Evolutionary conservation across 257 asterid genomes (phyloP), one percentile per base, ranked within the genome.

Genomic region (Nicotiana knightiana): DNA sequence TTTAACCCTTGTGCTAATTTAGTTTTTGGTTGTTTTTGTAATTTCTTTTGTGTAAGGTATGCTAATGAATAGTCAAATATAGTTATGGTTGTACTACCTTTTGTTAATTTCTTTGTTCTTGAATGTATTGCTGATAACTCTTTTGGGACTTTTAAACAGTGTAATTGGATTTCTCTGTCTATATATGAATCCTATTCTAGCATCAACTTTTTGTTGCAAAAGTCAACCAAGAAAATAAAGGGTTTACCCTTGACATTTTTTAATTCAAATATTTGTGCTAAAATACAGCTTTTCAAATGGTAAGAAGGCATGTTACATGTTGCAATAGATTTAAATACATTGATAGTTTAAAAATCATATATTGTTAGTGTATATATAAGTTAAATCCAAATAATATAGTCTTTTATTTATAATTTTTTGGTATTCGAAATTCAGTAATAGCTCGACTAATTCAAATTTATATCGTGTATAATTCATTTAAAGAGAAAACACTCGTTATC

Each of bases 41-140:
- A 1, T 13, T 12, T 21, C 24, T 15, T 24, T 71, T 46, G 28
- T 73, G 79, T 57, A 75, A 75, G 63, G 63, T 13, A 75, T 75
- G 79, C 43, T 75, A 51, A 51, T 51, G 18, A 51, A 75, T 75
- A 51, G 79, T 51, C 61, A 51, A 75, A 75, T 51, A 75, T 75
- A 75, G 79, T 51, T 75, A 75, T 75, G 63, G 24, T 48, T 28
- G 63, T 73, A 46, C 78, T 12, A 71, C 13, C 39, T 48, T 70
- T 48, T 73, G 24, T 32, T 66, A 16, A 9, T 67, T 33, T 33
- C 28, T 33, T 32, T 67, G 61, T 71, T 71, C 21, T 73, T 73
- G 39, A 48, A 73, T 43, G 79, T 48, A 48, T 48, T 73, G 43
- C 24, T 67, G 75, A 67, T 73, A 26, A 15, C 26, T 8, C 26